phyloP scores from a whole-genome alignment of 1,284 basidiomycete genomes.

The Pyrrhoderma lamaoense region DNA sequence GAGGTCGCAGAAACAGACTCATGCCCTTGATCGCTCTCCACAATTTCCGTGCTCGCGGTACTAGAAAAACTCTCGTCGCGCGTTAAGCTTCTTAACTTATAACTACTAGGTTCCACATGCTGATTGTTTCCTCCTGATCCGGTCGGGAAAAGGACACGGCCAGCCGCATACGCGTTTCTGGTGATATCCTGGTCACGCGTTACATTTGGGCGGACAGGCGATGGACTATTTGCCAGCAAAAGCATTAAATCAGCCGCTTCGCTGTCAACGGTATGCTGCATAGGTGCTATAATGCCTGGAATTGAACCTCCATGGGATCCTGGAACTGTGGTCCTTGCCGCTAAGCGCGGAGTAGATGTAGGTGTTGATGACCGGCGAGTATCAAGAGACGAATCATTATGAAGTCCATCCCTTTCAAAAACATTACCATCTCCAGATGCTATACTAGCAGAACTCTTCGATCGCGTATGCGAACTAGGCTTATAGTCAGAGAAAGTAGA shows the following conservation, averaged over 20 bases:
- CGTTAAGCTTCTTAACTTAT: slow-evolving; percentile 12
- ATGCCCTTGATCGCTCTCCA: neutral
- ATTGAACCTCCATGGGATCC: neutral
- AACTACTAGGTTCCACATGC: slow-evolving; percentile 12
- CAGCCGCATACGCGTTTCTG: slow-evolving; percentile 47
- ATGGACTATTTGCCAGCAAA: slow-evolving; percentile 73
- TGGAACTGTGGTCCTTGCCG: neutral
- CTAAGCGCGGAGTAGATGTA: slow-evolving; percentile 8
- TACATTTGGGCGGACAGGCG: slow-evolving; percentile 53
- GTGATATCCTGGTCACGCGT: slow-evolving; percentile 41
- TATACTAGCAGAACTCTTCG: slow-evolving; percentile 11
- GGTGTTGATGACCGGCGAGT: slow-evolving; percentile 16
- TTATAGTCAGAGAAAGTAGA: neutral
- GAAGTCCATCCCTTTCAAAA: neutral
- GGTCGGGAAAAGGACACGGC: slow-evolving; percentile 57
- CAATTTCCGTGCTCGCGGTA: neutral
- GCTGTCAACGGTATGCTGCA: slow-evolving; percentile 47
- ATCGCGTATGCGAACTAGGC: slow-evolving; percentile 9
- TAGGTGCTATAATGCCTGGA: slow-evolving; percentile 17
- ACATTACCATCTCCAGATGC: neutral
- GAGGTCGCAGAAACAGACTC: slow-evolving; percentile 3
- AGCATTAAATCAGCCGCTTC: slow-evolving; percentile 77
- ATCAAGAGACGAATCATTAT: slow-evolving; percentile 1
- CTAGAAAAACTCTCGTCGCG: slow-evolving; percentile 4
- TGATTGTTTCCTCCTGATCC: slow-evolving; percentile 25